Evolutionary conservation across 441 rosid species (phyloP).

Genomic region (Arabidopsis hybrid): DNA sequence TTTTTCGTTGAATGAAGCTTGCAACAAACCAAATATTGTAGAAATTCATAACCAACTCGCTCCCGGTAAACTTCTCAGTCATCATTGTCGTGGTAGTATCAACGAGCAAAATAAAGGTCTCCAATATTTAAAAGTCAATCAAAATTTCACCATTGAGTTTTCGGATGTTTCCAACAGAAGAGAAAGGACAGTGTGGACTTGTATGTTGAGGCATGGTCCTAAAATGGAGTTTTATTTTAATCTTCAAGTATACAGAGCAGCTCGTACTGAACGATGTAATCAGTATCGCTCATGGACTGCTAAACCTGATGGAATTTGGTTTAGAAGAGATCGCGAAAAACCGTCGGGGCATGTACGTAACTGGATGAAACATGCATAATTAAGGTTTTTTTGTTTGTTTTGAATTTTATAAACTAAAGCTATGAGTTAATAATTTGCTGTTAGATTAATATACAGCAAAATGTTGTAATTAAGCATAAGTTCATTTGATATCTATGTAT

Average conservation of each 20-base stretch:
- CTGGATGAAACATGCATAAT: not conserved
- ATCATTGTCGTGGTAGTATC: not conserved
- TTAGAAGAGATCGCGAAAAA: not conserved
- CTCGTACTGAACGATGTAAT: rapidly evolving
- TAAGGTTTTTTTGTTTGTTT: not conserved
- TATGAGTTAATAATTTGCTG: not conserved
- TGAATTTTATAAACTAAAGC: not conserved
- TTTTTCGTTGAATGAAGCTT: not conserved
- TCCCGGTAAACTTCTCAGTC: not conserved
- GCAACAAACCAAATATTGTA: not conserved
- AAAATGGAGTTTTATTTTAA: not conserved
- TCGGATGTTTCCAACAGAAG: not conserved
- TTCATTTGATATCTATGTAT: not conserved
- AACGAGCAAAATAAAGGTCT: not conserved
- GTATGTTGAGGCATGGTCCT: not conserved
- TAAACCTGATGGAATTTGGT: not conserved
- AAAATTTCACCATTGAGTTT: not conserved
- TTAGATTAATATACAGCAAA: not conserved
- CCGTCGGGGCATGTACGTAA: not conserved
- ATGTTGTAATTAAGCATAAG: not conserved
- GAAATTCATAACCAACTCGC: not conserved
- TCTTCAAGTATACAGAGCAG: not conserved
- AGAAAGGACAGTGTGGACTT: not conserved
- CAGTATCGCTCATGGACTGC: slow-evolving; percentile 10
- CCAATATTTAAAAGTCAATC: not conserved